Percentiles rank a stretch among this genome's conserved stretches.
phyloP scores from a whole-genome alignment of 73 alveolate species.

The Vitrella brassicaformis region DNA sequence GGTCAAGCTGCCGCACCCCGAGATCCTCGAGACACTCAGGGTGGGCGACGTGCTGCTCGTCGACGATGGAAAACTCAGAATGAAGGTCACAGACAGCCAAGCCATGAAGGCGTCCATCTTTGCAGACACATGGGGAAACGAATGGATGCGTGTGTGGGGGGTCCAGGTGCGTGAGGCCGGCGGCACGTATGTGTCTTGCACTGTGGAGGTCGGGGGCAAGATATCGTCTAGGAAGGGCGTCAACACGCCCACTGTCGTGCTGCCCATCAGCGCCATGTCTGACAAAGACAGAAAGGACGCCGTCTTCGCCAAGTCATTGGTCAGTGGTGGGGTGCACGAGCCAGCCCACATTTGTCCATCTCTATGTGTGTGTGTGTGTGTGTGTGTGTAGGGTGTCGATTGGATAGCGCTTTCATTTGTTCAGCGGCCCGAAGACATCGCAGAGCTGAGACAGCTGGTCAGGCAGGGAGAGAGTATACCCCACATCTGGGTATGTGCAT shows the following conservation, averaged over 20 bases:
- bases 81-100: not conserved
- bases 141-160: too few species aligned
- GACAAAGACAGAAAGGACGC: conserved; percentile 1
- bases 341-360: not conserved
- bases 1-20: conserved; percentile 26
- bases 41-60: not conserved
- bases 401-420: not conserved
- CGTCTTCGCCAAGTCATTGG: not conserved
- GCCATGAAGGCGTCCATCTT: not conserved
- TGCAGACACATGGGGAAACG: too few species aligned
- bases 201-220: not conserved
- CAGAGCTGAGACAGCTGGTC: not conserved
- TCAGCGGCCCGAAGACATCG: not conserved
- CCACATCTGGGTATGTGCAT: too few species aligned
- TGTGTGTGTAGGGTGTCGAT: not conserved
- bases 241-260: conserved; percentile 19
- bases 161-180: too few species aligned
- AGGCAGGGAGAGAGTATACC: too few species aligned
- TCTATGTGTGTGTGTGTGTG: not conserved
- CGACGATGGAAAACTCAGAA: conserved; percentile 21
- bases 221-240: not conserved
- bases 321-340: not conserved
- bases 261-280: conserved; percentile 10
- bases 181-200: too few species aligned
- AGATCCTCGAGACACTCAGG: conserved; percentile 12